These are phyloP conservation scores for Beauveria sp. DNA, from an alignment of 2,329 filamentous ascomycete species.

Conservation along the genomic window DNA sequence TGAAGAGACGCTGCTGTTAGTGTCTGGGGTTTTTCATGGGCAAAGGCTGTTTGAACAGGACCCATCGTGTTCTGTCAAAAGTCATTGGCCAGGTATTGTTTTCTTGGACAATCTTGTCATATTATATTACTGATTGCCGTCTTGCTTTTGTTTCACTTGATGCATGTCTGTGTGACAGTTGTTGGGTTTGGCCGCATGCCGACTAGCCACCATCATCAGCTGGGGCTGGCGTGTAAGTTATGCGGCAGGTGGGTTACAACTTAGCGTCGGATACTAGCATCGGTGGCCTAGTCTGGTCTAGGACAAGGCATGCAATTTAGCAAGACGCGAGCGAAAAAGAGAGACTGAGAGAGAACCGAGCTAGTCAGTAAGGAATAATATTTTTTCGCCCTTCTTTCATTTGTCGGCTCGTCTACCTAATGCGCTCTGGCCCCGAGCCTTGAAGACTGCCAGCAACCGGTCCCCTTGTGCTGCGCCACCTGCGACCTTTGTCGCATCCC, in stretches of 20 bases:
- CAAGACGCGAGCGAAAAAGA: background rate
- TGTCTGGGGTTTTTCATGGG: too few species aligned
- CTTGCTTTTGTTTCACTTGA: too few species aligned
- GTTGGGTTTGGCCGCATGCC: too few species aligned
- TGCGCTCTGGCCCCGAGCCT: background rate
- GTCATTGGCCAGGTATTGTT: too few species aligned
- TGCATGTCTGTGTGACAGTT: too few species aligned
- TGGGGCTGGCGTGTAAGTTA: background rate
- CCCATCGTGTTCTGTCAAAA: background rate
- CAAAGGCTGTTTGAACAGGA: background rate
- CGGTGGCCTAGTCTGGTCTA: too few species aligned
- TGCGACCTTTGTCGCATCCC: background rate
- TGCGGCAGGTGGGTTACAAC: background rate
- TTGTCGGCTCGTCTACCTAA: background rate
- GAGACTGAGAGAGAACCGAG: too few species aligned
- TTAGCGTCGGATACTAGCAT: too few species aligned
- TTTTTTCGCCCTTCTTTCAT: background rate
- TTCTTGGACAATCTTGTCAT: too few species aligned
- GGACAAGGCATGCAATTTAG: background rate
- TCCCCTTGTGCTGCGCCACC: background rate
- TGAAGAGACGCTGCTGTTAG: too few species aligned
- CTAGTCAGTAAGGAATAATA: background rate
- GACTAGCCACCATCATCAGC: background rate
- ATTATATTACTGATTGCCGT: too few species aligned
- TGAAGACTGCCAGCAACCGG: background rate